Conservation (phyloP, 352 stramenopile species). For the Phytophthora meadii region DNA sequence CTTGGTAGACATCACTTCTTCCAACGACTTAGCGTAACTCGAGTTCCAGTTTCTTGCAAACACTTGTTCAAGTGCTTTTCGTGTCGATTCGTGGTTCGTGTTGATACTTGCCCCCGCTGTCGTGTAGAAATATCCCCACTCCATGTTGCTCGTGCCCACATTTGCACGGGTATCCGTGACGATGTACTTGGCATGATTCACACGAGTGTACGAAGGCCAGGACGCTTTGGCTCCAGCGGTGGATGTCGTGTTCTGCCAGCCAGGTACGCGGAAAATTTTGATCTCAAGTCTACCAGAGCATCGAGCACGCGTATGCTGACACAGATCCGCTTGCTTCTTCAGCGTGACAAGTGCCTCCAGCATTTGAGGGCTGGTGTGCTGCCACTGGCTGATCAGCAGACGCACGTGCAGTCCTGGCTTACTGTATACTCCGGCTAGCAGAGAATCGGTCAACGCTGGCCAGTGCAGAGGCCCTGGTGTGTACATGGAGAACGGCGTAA, state of each 20-base stretch:
- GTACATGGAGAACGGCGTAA: constrained; percentile 78
- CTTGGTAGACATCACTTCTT: constrained; percentile 11
- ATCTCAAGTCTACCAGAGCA: constrained; percentile 72
- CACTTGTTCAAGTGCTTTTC: constrained; percentile 57
- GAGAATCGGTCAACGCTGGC: constrained; percentile 68
- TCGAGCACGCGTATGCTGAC: constrained; percentile 37
- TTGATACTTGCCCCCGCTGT: constrained; percentile 82
- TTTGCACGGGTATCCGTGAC: constrained; percentile 82
- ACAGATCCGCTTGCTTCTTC: constrained; percentile 57
- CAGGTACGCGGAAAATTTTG: constrained; percentile 76
- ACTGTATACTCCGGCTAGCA: constrained; percentile 64
- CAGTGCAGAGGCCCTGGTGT: constrained; percentile 64
- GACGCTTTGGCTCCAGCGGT: constrained; percentile 25
- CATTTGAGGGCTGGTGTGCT: constrained; percentile 70
- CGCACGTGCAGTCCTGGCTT: constrained; percentile 58
- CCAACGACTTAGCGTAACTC: constrained; percentile 55
- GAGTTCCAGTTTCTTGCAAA: constrained; percentile 86
- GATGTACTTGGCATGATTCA: constrained; percentile 90
- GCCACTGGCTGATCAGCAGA: constrained; percentile 82
- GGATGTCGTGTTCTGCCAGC: constrained; percentile 73
- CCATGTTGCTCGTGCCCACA: constrained; percentile 89
- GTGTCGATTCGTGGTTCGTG: constrained; percentile 68
- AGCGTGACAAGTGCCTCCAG: constrained; percentile 53
- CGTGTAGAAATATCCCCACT: constrained; percentile 90
- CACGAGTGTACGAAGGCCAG: constrained; percentile 77